Base-by-base conservation (phyloP, 1,284 basidiomycete species). In the Sphaerobolus stellatus region DNA sequence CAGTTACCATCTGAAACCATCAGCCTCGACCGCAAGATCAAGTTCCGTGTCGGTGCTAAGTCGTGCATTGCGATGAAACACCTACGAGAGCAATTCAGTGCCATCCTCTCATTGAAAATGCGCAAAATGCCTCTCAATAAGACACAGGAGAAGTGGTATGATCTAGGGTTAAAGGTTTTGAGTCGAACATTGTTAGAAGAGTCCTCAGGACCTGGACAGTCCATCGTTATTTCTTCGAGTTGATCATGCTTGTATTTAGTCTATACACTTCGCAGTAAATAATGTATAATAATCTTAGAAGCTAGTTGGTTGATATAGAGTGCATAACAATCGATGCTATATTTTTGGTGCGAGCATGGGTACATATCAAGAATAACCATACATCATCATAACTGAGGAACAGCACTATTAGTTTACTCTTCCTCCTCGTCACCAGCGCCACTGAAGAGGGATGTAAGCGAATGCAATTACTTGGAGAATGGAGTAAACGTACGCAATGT, bases 1-100 rank as follows among this genome's bases (percentile, higher is more conserved):
- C 64, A 96, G 91, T 74, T 92, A 34, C 74, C 84, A 18, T 84
- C 92, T 0, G 79, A 88, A 56, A 82, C 80, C 9, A 76, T 86
- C n/a, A 79, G 82, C 52, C 79, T 98, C 54, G 96, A 98, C 68
- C 85, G 92, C 49, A 96, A 92, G 71, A 78, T 95, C 69, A 84
- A 82, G 58, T 92, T 89, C 66, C 80, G 79, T 33, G 70, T 92
- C 9, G 66, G 83, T 1, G 82, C 90, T 1, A 93, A 89, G 71
- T 75, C 86, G 0, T 83, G 84, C 53, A 68, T 96, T 41, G 94
- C 94, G 1, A 75, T 98, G 62, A 95, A 94, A 67, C 67, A 82
- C 51, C 74, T 99, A 34, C 85, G 94, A 13, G 77, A 75, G 18
- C 84, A 89, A 48, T 74, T 97, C 50, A 72, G 73, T 7, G 69